A percentile compares a stretch with the other conserved stretches of the same genome.
Conservation (phyloP, 2,329 filamentous ascomycete genomes). For the Xylariaceae sp. region DNA sequence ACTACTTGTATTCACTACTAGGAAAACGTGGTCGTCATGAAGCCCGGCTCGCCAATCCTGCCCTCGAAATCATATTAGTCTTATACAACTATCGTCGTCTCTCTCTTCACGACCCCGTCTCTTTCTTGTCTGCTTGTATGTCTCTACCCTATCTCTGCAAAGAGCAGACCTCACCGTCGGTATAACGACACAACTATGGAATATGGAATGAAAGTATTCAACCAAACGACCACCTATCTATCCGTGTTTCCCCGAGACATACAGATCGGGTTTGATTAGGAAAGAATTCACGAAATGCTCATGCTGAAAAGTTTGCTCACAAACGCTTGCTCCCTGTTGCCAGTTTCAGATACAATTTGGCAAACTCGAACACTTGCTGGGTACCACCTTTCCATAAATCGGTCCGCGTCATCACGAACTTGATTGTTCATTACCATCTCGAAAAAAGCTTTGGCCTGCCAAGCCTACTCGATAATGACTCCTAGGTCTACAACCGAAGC, state of each 20-base stretch:
- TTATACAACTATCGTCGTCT: slow-evolving; percentile 33
- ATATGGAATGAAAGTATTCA: slow-evolving; percentile 32
- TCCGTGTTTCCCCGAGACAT: slow-evolving; percentile 22
- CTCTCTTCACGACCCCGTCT: neutral
- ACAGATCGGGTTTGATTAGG: slow-evolving; percentile 20
- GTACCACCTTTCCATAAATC: neutral
- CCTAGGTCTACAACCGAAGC: slow-evolving; percentile 69
- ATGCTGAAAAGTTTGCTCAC: neutral
- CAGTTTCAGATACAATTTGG: neutral
- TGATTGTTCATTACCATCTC: neutral
- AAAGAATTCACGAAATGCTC: slow-evolving; percentile 16
- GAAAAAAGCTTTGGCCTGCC: slow-evolving; percentile 8
- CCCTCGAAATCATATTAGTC: slow-evolving; percentile 33
- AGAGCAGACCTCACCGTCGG: neutral
- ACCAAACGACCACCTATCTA: slow-evolving; percentile 26
- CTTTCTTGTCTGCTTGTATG: slow-evolving; percentile 19
- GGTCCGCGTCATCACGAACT: neutral
- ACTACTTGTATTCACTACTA: slow-evolving; percentile 39
- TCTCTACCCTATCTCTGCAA: slow-evolving; percentile 12
- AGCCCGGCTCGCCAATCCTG: slow-evolving; percentile 35
- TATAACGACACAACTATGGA: slow-evolving; percentile 5
- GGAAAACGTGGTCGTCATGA: slow-evolving; percentile 39
- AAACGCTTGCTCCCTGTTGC: neutral
- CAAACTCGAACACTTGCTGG: neutral
- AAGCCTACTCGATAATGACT: neutral